A percentile compares a stretch with the other conserved stretches of the same genome.
Evolutionary conservation across 768 basidiomycete genomes (phyloP).

Genomic region (Lactarius psammicola): DNA sequence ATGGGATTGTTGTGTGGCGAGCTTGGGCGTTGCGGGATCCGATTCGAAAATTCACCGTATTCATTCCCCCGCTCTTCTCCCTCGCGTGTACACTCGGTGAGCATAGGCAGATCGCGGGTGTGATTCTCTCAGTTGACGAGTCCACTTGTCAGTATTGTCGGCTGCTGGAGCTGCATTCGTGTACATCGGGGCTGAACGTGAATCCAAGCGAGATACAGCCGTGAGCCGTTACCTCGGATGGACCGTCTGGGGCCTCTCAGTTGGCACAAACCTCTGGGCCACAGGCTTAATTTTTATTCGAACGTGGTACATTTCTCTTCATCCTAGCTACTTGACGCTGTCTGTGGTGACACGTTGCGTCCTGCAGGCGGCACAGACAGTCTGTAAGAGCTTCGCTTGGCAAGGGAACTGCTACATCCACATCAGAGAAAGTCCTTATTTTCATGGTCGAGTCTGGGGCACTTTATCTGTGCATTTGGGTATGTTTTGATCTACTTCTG

Average conservation of each 20-base stretch:
- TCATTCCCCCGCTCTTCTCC: neutral
- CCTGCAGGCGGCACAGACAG: constrained; percentile 9
- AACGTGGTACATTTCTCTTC: constrained; percentile 9
- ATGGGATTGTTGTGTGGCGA: no score
- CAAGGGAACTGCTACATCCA: neutral
- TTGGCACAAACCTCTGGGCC: no score
- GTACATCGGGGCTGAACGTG: neutral
- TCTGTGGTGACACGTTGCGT: neutral
- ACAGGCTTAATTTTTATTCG: no score
- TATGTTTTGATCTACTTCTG: no score
- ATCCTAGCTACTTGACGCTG: neutral
- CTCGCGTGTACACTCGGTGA: constrained; percentile 8
- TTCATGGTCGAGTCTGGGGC: no score
- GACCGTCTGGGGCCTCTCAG: no score
- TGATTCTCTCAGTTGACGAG: neutral
- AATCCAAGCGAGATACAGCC: neutral
- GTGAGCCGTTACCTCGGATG: neutral
- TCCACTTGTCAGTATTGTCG: neutral
- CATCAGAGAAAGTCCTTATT: constrained; percentile 2
- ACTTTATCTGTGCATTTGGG: no score
- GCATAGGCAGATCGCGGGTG: neutral
- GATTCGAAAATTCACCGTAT: neutral
- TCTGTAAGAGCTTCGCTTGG: neutral
- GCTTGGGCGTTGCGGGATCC: constrained; percentile 8
- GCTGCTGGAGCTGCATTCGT: neutral